Percentiles rank a stretch among this genome's conserved stretches.
Conservation (phyloP, 2,329 filamentous ascomycete genomes). For the Trichoderma semiorbis region DNA sequence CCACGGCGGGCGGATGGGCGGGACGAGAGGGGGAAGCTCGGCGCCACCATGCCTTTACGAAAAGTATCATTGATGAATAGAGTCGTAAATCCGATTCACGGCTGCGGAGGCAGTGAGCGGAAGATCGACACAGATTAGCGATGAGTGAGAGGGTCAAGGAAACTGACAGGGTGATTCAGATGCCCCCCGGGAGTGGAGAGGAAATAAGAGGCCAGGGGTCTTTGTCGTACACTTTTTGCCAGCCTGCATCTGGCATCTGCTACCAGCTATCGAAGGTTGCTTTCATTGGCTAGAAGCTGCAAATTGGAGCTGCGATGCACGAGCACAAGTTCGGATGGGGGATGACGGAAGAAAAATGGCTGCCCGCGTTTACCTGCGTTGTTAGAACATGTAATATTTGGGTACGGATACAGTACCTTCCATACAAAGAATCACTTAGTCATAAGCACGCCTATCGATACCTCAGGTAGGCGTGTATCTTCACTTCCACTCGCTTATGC, state of each 20-base stretch:
- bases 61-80: not conserved
- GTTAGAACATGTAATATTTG: not conserved
- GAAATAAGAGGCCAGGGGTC: not conserved
- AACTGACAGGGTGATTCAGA: not conserved
- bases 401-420: not conserved
- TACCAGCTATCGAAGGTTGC: not conserved
- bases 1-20: not conserved
- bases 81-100: not conserved
- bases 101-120: not conserved
- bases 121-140: slow-evolving; percentile 12
- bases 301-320: not conserved
- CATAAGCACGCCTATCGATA: not conserved
- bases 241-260: not conserved
- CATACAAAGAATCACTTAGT: not conserved
- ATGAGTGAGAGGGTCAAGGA: not conserved
- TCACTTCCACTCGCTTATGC: not conserved
- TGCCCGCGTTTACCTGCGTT: not conserved
- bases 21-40: slow-evolving; percentile 3
- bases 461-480: not conserved
- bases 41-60: slow-evolving; percentile 10
- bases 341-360: not conserved
- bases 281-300: not conserved
- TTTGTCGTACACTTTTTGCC: not conserved
- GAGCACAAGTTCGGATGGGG: not conserved
- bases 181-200: not conserved